Conservation (phyloP, 2,329 filamentous ascomycete genomes). For the Colletotrichum sp. region DNA sequence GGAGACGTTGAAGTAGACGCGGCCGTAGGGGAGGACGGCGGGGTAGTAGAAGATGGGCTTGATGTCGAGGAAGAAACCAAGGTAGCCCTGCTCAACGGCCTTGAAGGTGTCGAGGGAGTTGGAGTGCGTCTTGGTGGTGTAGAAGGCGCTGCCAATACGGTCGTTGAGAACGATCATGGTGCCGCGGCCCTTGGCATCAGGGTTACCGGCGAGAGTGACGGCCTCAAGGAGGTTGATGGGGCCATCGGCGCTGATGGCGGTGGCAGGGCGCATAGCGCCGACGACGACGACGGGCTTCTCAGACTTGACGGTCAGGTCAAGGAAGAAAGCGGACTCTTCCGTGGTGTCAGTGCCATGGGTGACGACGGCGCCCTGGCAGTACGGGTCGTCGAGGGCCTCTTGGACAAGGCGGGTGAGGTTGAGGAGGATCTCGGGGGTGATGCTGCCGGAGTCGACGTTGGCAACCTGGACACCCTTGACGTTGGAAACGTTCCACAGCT, state of each 20-base stretch:
- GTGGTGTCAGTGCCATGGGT: slow-evolving; percentile 72
- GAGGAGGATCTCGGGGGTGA: slow-evolving; percentile 55
- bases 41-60: slow-evolving; percentile 66
- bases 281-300: slow-evolving; percentile 65
- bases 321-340: slow-evolving; percentile 68
- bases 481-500: slow-evolving; percentile 59
- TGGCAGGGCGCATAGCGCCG: slow-evolving; percentile 68
- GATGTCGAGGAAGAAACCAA: slow-evolving; percentile 64
- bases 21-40: slow-evolving; percentile 52
- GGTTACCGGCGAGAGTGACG: slow-evolving; percentile 57
- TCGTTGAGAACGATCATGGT: slow-evolving; percentile 68
- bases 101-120: slow-evolving; percentile 69
- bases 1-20: slow-evolving; percentile 46
- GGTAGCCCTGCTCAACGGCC: slow-evolving; percentile 58
- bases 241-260: slow-evolving; percentile 67
- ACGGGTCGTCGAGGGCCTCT: slow-evolving; percentile 46
- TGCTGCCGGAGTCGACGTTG: slow-evolving; percentile 50
- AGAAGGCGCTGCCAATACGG: slow-evolving; percentile 50
- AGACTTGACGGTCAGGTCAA: slow-evolving; percentile 61
- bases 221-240: slow-evolving; percentile 67
- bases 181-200: slow-evolving; percentile 53
- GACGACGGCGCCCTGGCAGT: slow-evolving; percentile 57
- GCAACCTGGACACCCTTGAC: slow-evolving; percentile 57
- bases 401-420: slow-evolving; percentile 54
- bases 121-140: slow-evolving; percentile 66